A percentile compares a stretch with the other conserved stretches of the same genome.
phyloP scores from a whole-genome alignment of 495 filamentous ascomycete species.

The Hypoxylon subgilvum region DNA sequence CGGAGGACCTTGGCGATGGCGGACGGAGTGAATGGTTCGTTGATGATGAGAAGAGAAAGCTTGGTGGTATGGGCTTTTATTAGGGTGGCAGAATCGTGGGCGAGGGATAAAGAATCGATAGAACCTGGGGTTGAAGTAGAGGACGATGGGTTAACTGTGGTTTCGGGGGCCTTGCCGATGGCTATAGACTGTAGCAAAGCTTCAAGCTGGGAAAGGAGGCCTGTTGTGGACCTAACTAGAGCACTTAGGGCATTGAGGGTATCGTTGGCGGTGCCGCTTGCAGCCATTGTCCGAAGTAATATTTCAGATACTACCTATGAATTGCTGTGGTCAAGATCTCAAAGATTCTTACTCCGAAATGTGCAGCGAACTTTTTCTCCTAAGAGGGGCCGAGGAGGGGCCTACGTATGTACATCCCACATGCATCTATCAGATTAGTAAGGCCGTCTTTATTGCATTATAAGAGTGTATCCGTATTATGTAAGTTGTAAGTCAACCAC shows the following conservation, averaged over 20 bases:
- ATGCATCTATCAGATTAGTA: no score
- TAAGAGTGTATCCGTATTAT: no score
- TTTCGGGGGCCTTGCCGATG: constrained; percentile 12
- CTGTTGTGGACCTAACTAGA: constrained; percentile 37
- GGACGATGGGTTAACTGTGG: not conserved
- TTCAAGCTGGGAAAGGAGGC: constrained; percentile 49
- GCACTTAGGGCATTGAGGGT: constrained; percentile 48
- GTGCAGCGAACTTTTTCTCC: no score
- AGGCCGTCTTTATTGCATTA: no score
- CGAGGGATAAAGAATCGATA: constrained; percentile 59
- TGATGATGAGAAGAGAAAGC: constrained; percentile 82
- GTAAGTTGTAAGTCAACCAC: no score
- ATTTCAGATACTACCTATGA: not conserved
- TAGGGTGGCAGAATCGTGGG: constrained; percentile 64
- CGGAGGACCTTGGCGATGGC: constrained; percentile 71
- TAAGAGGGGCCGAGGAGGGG: no score
- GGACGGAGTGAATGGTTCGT: constrained; percentile 78
- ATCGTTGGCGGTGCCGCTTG: constrained; percentile 7
- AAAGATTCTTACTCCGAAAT: no score
- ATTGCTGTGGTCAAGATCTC: no score
- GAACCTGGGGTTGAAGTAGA: constrained; percentile 12
- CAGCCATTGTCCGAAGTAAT: not conserved
- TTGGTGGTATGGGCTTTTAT: constrained; percentile 85
- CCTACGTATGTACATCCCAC: no score
- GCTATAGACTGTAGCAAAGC: constrained; percentile 39